Percentiles rank a stretch among this genome's conserved stretches.
phyloP scores from a whole-genome alignment of 768 basidiomycete species.

The Hygrophoropsis aurantiaca region DNA sequence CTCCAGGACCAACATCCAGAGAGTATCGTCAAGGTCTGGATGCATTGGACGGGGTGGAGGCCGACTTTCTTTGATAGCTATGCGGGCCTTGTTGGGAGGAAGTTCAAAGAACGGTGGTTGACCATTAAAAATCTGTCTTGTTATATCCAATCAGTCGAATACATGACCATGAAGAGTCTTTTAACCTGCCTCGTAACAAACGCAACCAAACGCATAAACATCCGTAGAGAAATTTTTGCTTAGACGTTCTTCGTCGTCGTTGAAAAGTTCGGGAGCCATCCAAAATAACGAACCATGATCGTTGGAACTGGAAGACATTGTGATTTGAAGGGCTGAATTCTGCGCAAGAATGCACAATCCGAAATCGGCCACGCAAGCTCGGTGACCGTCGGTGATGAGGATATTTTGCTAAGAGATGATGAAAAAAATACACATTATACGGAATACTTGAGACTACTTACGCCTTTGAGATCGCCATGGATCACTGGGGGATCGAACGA shows the following conservation, averaged over 20 bases:
- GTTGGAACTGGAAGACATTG: constrained; percentile 3
- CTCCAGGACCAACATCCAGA: constrained; percentile 28
- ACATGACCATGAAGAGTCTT: background rate
- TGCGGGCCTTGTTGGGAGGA: constrained; percentile 15
- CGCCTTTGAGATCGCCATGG: constrained; percentile 34
- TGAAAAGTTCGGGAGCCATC: constrained; percentile 12
- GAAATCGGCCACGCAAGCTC: constrained; percentile 15
- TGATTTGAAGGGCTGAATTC: constrained; percentile 6
- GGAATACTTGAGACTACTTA: constrained; percentile 7
- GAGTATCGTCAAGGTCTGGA: constrained; percentile 26
- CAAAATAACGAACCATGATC: constrained; percentile 9
- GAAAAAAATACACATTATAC: background rate
- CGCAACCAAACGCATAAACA: constrained; percentile 12
- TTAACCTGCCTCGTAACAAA: constrained; percentile 6
- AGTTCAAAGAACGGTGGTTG: constrained; percentile 22
- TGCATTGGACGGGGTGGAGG: constrained; percentile 14
- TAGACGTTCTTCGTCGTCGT: background rate
- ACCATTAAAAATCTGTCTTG: constrained; percentile 28
- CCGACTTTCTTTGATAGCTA: constrained; percentile 13
- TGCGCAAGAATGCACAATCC: constrained; percentile 3
- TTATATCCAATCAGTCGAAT: background rate
- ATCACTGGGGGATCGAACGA: constrained; percentile 23
- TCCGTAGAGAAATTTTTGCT: background rate
- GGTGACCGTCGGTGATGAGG: constrained; percentile 6
- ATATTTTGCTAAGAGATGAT: constrained; percentile 9